Conservation (phyloP, 1,284 basidiomycete genomes). For the Tetrapyrgos nigripes region DNA sequence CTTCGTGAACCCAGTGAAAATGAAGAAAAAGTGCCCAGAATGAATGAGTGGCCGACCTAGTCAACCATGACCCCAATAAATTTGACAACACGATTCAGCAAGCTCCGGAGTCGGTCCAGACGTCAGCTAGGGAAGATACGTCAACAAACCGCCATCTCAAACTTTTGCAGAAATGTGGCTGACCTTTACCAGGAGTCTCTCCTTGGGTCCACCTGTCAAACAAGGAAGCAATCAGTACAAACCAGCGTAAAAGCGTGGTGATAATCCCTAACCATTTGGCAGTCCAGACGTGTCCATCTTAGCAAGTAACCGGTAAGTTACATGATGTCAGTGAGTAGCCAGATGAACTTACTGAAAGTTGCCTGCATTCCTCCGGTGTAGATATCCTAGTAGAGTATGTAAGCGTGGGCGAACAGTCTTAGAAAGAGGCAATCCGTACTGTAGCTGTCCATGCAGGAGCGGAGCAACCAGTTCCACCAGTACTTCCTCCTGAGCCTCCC, state of each 20-base stretch:
- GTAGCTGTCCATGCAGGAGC: conserved; percentile 56
- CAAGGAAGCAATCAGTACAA: conserved; percentile 22
- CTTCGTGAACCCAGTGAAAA: too few species aligned
- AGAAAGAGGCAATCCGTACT: conserved; percentile 28
- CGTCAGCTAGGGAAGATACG: background rate
- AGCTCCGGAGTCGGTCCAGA: background rate
- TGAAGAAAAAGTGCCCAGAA: too few species aligned
- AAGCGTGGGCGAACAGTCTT: background rate
- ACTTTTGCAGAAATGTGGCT: background rate
- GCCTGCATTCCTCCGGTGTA: conserved; percentile 58
- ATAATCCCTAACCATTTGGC: conserved; percentile 49
- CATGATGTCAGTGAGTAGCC: background rate
- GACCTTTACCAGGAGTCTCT: conserved; percentile 53
- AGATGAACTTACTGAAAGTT: conserved; percentile 49
- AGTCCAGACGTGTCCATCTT: conserved; percentile 52
- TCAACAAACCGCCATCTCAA: background rate
- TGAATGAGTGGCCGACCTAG: too few species aligned
- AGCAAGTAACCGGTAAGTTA: conserved; percentile 1
- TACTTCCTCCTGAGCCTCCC: conserved; percentile 24
- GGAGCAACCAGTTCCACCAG: conserved; percentile 39
- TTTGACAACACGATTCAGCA: background rate
- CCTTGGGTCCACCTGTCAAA: conserved; percentile 71
- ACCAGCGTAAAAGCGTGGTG: too few species aligned
- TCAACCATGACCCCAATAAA: too few species aligned
- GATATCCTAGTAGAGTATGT: conserved; percentile 34